These are phyloP conservation scores for Fusarium abutilonis DNA, from an alignment of 2,329 filamentous ascomycete species.

Conservation along the genomic window DNA sequence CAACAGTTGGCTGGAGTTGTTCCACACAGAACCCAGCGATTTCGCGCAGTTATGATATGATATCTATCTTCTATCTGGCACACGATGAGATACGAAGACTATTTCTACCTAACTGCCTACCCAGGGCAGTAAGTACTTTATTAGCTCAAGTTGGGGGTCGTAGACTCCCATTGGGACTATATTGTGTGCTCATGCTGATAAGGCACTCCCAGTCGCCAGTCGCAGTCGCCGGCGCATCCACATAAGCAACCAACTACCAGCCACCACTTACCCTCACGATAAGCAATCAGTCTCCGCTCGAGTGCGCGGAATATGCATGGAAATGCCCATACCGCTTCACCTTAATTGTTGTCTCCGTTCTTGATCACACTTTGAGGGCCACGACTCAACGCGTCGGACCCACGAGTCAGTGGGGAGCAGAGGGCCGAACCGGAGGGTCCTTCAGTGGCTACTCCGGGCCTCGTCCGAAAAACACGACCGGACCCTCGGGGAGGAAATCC, in stretches of 20 bases:
- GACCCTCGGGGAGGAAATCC: slow-evolving; percentile 29
- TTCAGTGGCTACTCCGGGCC: slow-evolving; percentile 31
- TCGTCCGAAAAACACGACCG: slow-evolving; percentile 24
- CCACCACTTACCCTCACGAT: slow-evolving; percentile 20
- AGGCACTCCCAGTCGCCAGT: slow-evolving; percentile 6
- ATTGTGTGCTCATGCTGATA: slow-evolving; percentile 36
- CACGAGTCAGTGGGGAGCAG: slow-evolving; percentile 30
- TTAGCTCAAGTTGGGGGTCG: slow-evolving; percentile 21
- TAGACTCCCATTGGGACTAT: slow-evolving; percentile 9
- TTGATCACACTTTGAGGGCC: slow-evolving; percentile 6
- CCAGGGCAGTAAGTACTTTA: slow-evolving; percentile 20
- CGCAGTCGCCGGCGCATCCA: neutral
- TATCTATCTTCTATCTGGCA: slow-evolving; percentile 11
- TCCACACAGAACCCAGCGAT: slow-evolving; percentile 37
- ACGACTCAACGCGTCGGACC: slow-evolving; percentile 6
- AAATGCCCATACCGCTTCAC: neutral
- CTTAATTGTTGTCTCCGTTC: neutral
- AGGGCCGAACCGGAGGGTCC: slow-evolving; percentile 32
- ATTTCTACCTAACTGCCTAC: slow-evolving; percentile 9
- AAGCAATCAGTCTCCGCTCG: slow-evolving; percentile 19
- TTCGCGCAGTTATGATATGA: slow-evolving; percentile 30
- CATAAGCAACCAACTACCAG: slow-evolving; percentile 1
- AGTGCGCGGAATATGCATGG: neutral
- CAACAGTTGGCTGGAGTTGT: slow-evolving; percentile 24
- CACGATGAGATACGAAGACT: slow-evolving; percentile 21